Conservation (phyloP, 208 protist genomes). For the Acanthamoeba sp. region DNA sequence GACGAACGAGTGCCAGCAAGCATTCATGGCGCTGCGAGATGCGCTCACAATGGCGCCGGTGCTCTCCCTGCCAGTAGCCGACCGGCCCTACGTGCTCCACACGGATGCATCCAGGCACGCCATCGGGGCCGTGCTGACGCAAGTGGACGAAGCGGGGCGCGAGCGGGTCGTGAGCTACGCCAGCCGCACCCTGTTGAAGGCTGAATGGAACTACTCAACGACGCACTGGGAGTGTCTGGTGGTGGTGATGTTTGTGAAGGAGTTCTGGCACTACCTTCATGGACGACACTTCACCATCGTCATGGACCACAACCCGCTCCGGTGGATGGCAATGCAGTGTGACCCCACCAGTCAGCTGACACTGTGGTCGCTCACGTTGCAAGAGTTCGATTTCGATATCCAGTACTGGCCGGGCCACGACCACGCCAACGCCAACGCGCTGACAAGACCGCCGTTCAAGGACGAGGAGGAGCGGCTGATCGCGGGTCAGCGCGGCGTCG, state of each 20-base stretch:
- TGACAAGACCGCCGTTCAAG: neutral
- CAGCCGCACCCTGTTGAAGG: neutral
- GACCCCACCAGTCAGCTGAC: neutral
- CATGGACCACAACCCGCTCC: neutral
- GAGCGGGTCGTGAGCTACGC: neutral
- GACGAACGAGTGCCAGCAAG: neutral
- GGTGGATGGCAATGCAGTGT: neutral
- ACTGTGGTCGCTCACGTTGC: neutral
- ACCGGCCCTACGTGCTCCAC: neutral
- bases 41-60: neutral
- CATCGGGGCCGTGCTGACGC: neutral
- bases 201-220: neutral
- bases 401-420: neutral
- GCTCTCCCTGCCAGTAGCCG: neutral
- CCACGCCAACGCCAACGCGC: neutral
- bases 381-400: neutral
- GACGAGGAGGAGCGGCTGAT: neutral
- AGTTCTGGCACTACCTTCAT: neutral
- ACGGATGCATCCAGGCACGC: neutral
- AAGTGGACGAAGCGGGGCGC: neutral
- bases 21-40: neutral
- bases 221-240: neutral
- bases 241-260: neutral
- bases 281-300: neutral
- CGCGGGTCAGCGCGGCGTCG: neutral